Evolutionary conservation across 1,139 yeast species (phyloP), one percentile per base, ranked within the genome.

Genomic region (Suhomyces bokatorum): DNA sequence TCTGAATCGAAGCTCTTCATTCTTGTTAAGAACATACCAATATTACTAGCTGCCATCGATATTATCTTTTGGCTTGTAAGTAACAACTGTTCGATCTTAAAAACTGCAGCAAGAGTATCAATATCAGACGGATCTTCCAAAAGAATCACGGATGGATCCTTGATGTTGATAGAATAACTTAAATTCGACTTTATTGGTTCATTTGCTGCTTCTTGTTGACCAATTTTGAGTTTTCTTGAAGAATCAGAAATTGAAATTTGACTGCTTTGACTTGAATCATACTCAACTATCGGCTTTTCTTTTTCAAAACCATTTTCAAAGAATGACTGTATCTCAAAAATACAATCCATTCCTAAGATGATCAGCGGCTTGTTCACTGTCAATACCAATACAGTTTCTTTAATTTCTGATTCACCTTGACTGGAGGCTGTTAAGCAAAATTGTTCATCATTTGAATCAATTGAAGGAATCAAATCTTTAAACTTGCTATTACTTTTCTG

Each of bases 61-160:
- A 76, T 62, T 2, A 81, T 75, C 48, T 82, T 80, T 56, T 87
- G 90, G 49, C 87, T 83, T 0, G 93, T 78, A 4, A 89, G 58
- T 38, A 87, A 68, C 8, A 91, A 66, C 57, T 91, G 97, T 46
- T 86, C 95, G 14, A 90, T 83, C 55, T 88, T 87, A 65, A 93
- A 86, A 1, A 93, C 97, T 48, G 93, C 77, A 0, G 99, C 99
- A 56, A 91, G 96, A 0, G 96, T 81, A 50, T 83, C 78, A 2
- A 64, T 59, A 11, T 75, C 70, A 1, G 85, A 75, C 1, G 97
- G 88, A 60, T 91, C 89, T 0, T 97, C 96, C 40, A 95, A 68
- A 32, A 95, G 64, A 31, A 88, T 81, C 14, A 93, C 73, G 0
- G 96, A 87, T 0, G 95, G 85, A 46, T 88, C 84, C n/a, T 82